These are phyloP conservation scores for Fagopyrum tataricum DNA, from an alignment of 148 eudicot genomes.

Conservation along the genomic window DNA sequence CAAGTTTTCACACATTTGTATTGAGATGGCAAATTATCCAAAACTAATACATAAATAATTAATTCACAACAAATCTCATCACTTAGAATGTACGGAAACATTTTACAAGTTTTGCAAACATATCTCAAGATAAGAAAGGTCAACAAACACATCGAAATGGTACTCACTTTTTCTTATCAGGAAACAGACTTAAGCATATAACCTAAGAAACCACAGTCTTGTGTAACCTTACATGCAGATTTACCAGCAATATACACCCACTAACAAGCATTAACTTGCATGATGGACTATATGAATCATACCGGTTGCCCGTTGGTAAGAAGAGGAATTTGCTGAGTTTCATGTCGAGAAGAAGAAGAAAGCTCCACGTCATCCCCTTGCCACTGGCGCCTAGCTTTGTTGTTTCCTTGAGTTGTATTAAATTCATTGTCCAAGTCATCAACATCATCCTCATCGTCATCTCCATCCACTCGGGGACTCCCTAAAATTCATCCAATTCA, in stretches of 20 bases:
- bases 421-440: constrained; percentile 96
- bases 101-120: background rate
- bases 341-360: constrained; percentile 83
- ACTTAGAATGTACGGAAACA: background rate
- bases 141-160: background rate
- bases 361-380: constrained; percentile 71
- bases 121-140: background rate
- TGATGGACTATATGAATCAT: constrained; percentile 20
- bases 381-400: constrained; percentile 67
- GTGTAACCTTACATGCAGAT: background rate
- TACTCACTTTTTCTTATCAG: background rate
- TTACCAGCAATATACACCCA: background rate
- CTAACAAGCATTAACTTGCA: background rate
- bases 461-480: constrained; percentile 70
- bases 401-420: constrained; percentile 47
- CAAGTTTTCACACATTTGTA: background rate
- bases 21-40: background rate
- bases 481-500: constrained; percentile 28
- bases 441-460: constrained; percentile 92
- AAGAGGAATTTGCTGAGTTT: constrained; percentile 80
- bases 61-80: background rate
- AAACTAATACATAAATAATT: background rate
- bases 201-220: background rate
- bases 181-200: background rate
- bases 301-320: constrained; percentile 83